Conservation (phyloP, 768 basidiomycete genomes). For the Saitozyma podzolica region DNA sequence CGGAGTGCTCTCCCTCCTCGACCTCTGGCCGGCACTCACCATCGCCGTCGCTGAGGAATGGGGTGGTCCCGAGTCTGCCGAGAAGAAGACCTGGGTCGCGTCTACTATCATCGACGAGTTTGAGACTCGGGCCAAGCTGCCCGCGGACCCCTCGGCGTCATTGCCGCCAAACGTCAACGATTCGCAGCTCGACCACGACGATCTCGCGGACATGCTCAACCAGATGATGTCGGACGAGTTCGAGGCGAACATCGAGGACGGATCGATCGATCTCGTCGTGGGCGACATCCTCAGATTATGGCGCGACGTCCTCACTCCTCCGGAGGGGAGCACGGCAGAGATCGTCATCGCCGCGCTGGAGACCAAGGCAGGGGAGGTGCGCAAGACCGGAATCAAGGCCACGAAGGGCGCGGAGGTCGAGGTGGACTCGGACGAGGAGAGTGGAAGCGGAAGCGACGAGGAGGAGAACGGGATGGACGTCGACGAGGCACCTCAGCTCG, state of each 20-base stretch:
- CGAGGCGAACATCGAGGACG: constrained; percentile 79
- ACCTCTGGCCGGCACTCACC: constrained; percentile 79
- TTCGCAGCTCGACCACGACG: constrained; percentile 63
- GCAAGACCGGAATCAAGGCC: constrained; percentile 29
- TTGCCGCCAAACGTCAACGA: constrained; percentile 31
- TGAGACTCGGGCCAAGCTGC: constrained; percentile 61
- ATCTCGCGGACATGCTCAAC: constrained; percentile 76
- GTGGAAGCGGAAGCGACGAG: constrained; percentile 26
- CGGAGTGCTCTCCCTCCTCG: constrained; percentile 77
- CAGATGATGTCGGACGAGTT: constrained; percentile 88
- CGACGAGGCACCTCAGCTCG: constrained; percentile 62
- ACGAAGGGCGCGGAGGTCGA: constrained; percentile 24
- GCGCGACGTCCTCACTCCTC: constrained; percentile 36
- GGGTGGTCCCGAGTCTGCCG: constrained; percentile 72
- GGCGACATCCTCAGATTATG: constrained; percentile 57
- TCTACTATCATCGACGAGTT: constrained; percentile 55
- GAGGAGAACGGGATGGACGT: constrained; percentile 44
- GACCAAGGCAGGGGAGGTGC: constrained; percentile 45
- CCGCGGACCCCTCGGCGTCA: background rate
- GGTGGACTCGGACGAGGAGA: constrained; percentile 29
- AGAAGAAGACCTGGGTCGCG: constrained; percentile 83
- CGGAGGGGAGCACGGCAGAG: constrained; percentile 56
- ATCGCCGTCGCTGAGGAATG: constrained; percentile 81
- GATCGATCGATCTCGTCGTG: constrained; percentile 72
- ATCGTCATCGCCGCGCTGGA: constrained; percentile 65